Evolutionary conservation across 352 stramenopile genomes (phyloP), one percentile per base, ranked within the genome.

Genomic region (Globisporangium nodosum): DNA sequence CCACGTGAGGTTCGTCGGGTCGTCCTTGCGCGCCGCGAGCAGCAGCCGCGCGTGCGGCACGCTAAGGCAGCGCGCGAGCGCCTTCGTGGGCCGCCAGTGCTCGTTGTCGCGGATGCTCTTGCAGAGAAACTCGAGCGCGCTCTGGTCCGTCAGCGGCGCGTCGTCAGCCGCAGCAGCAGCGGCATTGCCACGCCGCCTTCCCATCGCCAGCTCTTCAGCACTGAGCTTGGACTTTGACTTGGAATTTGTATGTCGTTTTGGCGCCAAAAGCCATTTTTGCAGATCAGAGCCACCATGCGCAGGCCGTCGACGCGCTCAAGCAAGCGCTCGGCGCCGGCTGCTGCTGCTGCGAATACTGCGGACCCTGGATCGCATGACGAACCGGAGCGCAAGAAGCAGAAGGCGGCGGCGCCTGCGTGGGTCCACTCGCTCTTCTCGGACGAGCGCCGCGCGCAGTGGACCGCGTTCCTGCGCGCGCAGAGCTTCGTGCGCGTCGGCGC

Each of bases 1-100:
- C 78, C 78, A 88, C 18, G 82, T 65, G 20, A 76, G 51, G 52
- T 85, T 86, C 20, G 69, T 70, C 16, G 67, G 40, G 58, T 78
- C 70, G 30, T 85, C 73, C 45, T 84, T 86, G 37, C 65, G 64
- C 13, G 61, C 66, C 11, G 68, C 54, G 27, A 83, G 56, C 27
- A 80, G 56, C 24, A 86, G 52, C 27, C 65, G 64, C 35, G 62
- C 42, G 27, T 70, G 75, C 6, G 63, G 52, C 11, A 86, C 60
- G 8, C 61, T 64, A 11, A 86, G 58, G 40, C 71, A 80, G 37
- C 67, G 78, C 9, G 76, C 70, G 49, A 86, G 57, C 58, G 70
- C 61, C 54, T 78, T 71, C 5, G 69, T 74, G 43, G 76, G 73
- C 16, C 57, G 58, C 76, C 76, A 86, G 49, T 69, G 49, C 15